phyloP scores from a whole-genome alignment of 1,139 yeast genomes.

The Yamadazyma blattariae region DNA sequence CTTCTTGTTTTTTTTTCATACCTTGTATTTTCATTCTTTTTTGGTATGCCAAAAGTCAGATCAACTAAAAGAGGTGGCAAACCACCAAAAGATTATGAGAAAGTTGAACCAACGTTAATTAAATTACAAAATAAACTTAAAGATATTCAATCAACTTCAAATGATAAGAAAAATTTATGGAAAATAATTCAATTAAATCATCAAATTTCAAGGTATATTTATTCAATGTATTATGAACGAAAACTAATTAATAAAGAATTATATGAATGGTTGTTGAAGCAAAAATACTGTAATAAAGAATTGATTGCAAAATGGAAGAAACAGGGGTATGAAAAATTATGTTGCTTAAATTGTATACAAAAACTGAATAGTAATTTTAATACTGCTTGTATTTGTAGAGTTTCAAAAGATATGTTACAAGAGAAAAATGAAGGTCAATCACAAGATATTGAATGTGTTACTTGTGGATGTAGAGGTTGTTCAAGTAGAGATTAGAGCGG shows the following conservation, averaged over 20 bases:
- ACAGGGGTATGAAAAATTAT: constrained; percentile 82
- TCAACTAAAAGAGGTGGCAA: constrained; percentile 40
- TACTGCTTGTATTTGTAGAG: constrained; percentile 80
- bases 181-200: constrained; percentile 68
- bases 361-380: constrained; percentile 61
- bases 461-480: constrained; percentile 91
- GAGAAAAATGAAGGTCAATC: constrained; percentile 35
- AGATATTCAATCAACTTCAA: constrained; percentile 45
- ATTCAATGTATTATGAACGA: constrained; percentile 68
- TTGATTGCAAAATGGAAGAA: constrained; percentile 91
- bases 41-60: constrained; percentile 39
- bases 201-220: constrained; percentile 74
- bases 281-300: constrained; percentile 64
- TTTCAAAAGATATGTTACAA: constrained; percentile 58
- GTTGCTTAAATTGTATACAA: constrained; percentile 80
- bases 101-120: constrained; percentile 66
- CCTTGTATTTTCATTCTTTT: too few species aligned
- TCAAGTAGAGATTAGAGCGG: constrained; percentile 67
- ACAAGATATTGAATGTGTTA: constrained; percentile 59
- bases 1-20: not conserved
- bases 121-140: constrained; percentile 62
- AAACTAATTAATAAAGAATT: constrained; percentile 64
- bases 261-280: constrained; percentile 74
- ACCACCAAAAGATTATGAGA: constrained; percentile 76
- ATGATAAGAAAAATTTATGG: constrained; percentile 61